phyloP scores from a whole-genome alignment of 2,329 filamentous ascomycete species.

The Rutstroemia sp. region DNA sequence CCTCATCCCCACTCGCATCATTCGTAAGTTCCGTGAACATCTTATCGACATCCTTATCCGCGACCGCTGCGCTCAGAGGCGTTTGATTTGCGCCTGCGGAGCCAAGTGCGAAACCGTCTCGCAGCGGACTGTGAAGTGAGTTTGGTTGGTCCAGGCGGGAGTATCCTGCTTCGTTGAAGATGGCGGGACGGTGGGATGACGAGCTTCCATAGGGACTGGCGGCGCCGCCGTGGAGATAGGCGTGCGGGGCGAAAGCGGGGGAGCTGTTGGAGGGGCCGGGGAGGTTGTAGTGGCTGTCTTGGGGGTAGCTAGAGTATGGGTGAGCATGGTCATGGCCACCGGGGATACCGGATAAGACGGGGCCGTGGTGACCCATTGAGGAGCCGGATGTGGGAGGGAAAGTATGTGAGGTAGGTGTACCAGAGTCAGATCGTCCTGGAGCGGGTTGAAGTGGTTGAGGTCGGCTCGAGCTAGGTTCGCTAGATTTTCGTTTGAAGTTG shows the following conservation, averaged over 20 bases:
- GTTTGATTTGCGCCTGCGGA: neutral
- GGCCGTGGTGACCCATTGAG: constrained; percentile 19
- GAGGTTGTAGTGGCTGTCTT: constrained; percentile 24
- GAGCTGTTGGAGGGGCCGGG: constrained; percentile 17
- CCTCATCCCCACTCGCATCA: constrained; percentile 16
- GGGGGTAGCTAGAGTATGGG: constrained; percentile 20
- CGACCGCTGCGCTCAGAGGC: neutral
- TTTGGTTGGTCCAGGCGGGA: constrained; percentile 23
- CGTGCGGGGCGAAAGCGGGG: constrained; percentile 27
- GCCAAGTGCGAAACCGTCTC: constrained; percentile 19
- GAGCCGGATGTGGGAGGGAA: constrained; percentile 17
- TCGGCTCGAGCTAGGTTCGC: constrained; percentile 24
- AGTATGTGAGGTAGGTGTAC: constrained; percentile 24
- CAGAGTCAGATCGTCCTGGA: constrained; percentile 26
- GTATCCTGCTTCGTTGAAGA: constrained; percentile 24
- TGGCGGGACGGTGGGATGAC: constrained; percentile 16
- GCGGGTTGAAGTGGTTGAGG: constrained; percentile 26
- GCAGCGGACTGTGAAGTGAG: constrained; percentile 21
- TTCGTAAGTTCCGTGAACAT: constrained; percentile 30
- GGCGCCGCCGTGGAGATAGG: constrained; percentile 23
- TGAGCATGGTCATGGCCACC: constrained; percentile 24
- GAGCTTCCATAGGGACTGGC: constrained; percentile 17
- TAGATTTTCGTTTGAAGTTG: constrained; percentile 28
- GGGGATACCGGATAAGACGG: constrained; percentile 22
- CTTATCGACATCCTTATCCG: constrained; percentile 16